These are phyloP conservation scores for Luffa acutangula DNA, from an alignment of 306 rosid species.

Conservation along the genomic window DNA sequence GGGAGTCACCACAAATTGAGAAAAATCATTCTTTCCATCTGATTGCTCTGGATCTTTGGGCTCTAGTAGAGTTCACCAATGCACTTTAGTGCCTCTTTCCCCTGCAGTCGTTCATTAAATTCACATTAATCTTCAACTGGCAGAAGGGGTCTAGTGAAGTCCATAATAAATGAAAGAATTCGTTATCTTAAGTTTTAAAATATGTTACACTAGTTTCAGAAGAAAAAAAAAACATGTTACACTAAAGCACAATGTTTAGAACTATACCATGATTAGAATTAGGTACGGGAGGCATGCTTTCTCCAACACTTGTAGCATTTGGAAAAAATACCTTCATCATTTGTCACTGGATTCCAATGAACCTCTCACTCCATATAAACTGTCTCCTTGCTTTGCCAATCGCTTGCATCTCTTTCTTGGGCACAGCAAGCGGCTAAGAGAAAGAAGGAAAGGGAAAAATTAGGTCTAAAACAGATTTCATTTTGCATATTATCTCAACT, in stretches of 20 bases:
- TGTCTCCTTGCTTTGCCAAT: too few relatives aligned
- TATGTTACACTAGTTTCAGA: neutral
- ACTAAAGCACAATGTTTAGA: neutral
- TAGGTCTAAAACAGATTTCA: neutral
- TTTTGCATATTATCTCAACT: neutral
- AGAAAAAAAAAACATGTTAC: too few relatives aligned
- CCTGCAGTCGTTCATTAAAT: too few relatives aligned
- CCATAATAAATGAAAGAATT: neutral
- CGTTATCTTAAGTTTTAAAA: neutral
- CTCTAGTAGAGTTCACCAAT: neutral
- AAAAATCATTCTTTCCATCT: slow-evolving; percentile 17
- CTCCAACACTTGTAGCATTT: too few relatives aligned
- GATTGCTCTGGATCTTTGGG: slow-evolving; percentile 21
- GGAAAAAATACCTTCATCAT: too few relatives aligned
- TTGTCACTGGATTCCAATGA: too few relatives aligned
- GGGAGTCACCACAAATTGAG: slow-evolving; percentile 17
- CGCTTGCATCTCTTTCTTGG: slow-evolving; percentile 8
- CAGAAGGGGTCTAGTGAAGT: neutral
- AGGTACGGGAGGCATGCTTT: too few relatives aligned
- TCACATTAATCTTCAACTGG: too few relatives aligned
- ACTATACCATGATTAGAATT: too few relatives aligned
- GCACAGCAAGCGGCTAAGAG: slow-evolving; percentile 23
- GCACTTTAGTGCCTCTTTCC: too few relatives aligned
- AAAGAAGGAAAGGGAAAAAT: slow-evolving; percentile 5
- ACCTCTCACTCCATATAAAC: too few relatives aligned